Conservation (phyloP, 2,329 filamentous ascomycete genomes). For the Purpureocillium lavendulum region DNA sequence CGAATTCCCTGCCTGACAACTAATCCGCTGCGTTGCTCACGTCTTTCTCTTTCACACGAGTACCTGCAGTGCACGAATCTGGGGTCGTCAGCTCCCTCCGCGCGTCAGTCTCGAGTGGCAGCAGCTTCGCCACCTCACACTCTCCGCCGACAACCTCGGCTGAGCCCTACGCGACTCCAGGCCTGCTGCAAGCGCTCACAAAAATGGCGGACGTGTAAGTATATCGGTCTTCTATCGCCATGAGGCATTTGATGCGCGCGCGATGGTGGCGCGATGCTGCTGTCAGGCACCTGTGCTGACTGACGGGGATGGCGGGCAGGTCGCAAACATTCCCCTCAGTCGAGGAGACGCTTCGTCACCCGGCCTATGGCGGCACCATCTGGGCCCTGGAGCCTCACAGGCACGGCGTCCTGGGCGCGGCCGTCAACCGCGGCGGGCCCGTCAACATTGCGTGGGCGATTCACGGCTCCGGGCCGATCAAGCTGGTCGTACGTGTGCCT, state of each 20-base stretch:
- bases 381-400: constrained; percentile 62
- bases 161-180: neutral
- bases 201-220: constrained; percentile 1
- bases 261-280: neutral
- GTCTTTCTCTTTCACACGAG: too few species aligned
- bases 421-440: constrained; percentile 64
- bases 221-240: neutral
- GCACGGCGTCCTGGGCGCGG: constrained; percentile 54
- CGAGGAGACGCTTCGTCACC: constrained; percentile 53
- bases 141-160: neutral
- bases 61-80: too few species aligned
- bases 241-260: too few species aligned
- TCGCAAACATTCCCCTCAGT: constrained; percentile 30
- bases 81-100: too few species aligned
- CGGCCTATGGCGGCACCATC: constrained; percentile 56
- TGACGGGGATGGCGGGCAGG: constrained; percentile 4
- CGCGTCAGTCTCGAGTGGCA: too few species aligned
- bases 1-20: too few species aligned
- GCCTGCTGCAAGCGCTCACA: neutral
- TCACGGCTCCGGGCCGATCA: constrained; percentile 64
- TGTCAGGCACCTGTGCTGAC: neutral
- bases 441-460: constrained; percentile 72
- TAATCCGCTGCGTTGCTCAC: too few species aligned
- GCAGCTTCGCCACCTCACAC: too few species aligned
- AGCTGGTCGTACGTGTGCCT: constrained; percentile 57